Evolutionary conservation across 2,329 filamentous ascomycete species (phyloP), one percentile per base, ranked within the genome.

Genomic region (Gyromitra esculenta): DNA sequence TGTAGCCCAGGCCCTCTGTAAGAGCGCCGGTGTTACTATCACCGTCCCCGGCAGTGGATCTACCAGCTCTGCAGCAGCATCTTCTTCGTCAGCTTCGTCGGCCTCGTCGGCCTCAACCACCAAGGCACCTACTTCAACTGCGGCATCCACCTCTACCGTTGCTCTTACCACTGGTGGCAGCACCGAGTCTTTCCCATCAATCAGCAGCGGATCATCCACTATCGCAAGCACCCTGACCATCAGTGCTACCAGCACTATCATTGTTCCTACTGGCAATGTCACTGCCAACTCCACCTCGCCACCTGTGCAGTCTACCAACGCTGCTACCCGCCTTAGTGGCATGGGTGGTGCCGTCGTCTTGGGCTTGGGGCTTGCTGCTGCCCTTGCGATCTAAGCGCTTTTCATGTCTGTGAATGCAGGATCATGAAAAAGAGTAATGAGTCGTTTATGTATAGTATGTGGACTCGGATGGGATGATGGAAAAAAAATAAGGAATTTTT

Each of bases 21-120:
- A 72, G 2, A 43, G 21, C n/a, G 69, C 62, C 9, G 79, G 79
- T 67, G 70, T 80, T 56, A 73, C 76, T 18, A 77, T 81, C 59
- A n/a, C 65, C 4, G 43, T 68, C 1, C 72, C 78, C 43, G 37
- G 72, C 45, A 71, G 75, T 59, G 64, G 67, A 52, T 60, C 74
- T 52, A 74, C 78, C 15, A 60, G 64, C 66, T 18, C 39, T 37
- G 54, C 15, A 15, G 39, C 8, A 18, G 5, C 56, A n/a, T 21
- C 57, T 54, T 54, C 76, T 41, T 35, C 64, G 9, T 52, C 57
- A 59, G 41, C 73, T 35, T 64, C 75, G 25, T 57, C 77, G n/a
- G 56, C 73, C 43, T n/a, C 65, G 15, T 15, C 48, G 4, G n/a
- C 57, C 8, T 45, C 56, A 21, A 31, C 39, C n/a, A n/a, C 63